Conservation (phyloP, 176 grass and related monocot genomes). For the Carex parvula region DNA sequence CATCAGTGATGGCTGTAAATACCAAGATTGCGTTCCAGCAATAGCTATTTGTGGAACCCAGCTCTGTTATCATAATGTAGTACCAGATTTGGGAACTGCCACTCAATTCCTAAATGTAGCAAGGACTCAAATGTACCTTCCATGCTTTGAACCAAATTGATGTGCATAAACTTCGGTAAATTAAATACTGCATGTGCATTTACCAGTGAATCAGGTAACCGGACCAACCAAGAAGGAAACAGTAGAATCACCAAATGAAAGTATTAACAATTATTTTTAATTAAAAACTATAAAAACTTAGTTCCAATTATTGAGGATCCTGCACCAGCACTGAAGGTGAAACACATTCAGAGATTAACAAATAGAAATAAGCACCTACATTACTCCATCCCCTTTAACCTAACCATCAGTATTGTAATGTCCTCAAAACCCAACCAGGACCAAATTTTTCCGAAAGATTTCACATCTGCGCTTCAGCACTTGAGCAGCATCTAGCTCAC, state of each 20-base stretch:
- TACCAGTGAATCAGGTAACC: background rate
- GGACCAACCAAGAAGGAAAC: background rate
- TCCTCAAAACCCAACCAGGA: background rate
- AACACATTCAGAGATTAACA: constrained; percentile 16
- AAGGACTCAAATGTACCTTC: background rate
- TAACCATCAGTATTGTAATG: background rate
- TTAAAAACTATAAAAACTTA: background rate
- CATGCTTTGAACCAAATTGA: background rate
- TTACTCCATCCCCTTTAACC: background rate
- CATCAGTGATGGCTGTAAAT: background rate
- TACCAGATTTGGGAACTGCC: background rate
- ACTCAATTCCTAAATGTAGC: background rate
- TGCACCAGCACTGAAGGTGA: constrained; percentile 12
- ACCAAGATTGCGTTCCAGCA: background rate
- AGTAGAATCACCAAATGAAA: background rate
- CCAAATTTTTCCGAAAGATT: constrained; percentile 21
- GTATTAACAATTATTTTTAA: background rate
- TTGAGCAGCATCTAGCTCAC: background rate
- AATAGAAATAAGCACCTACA: background rate
- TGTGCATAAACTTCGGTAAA: background rate
- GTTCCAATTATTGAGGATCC: background rate
- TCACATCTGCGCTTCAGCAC: constrained; percentile 23
- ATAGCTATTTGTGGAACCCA: background rate
- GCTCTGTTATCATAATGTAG: background rate
- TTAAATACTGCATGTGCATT: background rate